phyloP scores from a whole-genome alignment of 495 filamentous ascomycete species.

The Neurospora discreta region DNA sequence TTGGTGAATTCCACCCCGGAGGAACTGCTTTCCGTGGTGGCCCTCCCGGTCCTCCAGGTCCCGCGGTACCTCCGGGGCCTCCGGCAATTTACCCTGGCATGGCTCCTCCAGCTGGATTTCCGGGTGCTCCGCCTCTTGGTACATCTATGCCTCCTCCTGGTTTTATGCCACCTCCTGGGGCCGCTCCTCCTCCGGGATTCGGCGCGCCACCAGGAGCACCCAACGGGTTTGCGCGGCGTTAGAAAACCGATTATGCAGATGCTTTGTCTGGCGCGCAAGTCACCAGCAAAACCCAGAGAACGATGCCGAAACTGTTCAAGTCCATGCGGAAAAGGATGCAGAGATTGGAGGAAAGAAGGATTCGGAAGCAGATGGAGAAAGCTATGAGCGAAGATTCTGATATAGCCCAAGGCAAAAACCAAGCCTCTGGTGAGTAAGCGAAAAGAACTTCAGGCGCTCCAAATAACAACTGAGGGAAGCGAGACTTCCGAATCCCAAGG shows the following conservation, averaged over 20 bases:
- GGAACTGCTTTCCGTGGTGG: conserved; percentile 12
- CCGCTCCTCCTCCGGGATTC: conserved; percentile 12
- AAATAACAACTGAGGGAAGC: not conserved
- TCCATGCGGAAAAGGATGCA: not conserved
- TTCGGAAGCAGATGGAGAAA: not conserved
- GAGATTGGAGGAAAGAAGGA: not conserved
- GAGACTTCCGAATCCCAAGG: not conserved
- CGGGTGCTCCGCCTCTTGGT: conserved; percentile 17
- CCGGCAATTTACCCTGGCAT: conserved; percentile 17
- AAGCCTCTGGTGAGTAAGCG: not conserved
- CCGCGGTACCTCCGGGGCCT: conserved; percentile 2
- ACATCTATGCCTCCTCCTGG: conserved; percentile 19
- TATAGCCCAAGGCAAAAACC: not conserved
- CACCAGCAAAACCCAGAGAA: not conserved
- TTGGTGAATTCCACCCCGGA: conserved; percentile 44
- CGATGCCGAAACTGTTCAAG: not conserved
- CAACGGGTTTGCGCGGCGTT: conserved; percentile 11
- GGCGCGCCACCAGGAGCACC: conserved; percentile 8
- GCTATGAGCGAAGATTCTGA: not conserved
- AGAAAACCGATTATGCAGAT: not conserved
- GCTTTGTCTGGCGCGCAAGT: not conserved
- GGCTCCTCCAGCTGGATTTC: conserved; percentile 21
- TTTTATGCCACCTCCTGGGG: conserved; percentile 18
- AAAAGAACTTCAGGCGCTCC: not conserved
- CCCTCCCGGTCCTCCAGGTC: conserved; percentile 5